Conservation (phyloP, 108 stramenopile genomes). For the Pseudonitzschia multiseries region DNA sequence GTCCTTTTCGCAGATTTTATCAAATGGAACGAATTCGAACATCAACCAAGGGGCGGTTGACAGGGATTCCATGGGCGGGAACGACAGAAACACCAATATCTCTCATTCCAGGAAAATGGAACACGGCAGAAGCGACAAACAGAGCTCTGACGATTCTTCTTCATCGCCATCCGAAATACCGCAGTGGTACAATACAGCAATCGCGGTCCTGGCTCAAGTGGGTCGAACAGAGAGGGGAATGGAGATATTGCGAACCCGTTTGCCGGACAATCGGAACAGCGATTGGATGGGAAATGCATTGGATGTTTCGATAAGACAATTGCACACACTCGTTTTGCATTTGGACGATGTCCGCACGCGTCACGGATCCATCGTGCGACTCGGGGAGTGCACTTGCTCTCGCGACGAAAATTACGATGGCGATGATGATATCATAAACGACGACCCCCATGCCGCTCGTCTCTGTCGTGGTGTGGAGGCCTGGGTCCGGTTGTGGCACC, state of each 20-base stretch:
- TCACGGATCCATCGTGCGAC: conserved; percentile 15
- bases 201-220: conserved; percentile 16
- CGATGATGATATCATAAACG: neutral
- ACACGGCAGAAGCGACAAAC: neutral
- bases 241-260: conserved; percentile 23
- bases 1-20: neutral
- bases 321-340: conserved; percentile 20
- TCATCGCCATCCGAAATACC: neutral
- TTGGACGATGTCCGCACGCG: neutral
- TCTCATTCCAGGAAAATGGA: conserved; percentile 1
- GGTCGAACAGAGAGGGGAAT: conserved; percentile 23
- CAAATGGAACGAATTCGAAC: neutral
- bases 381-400: conserved; percentile 1
- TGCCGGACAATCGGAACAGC: neutral
- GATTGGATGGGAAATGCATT: conserved; percentile 24
- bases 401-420: neutral
- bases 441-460: neutral
- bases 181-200: conserved; percentile 16
- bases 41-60: neutral
- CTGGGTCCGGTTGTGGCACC: conserved; percentile 36
- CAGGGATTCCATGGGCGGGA: neutral
- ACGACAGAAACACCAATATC: neutral
- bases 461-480: conserved; percentile 17
- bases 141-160: neutral
- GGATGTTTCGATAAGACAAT: conserved; percentile 25